phyloP scores from a whole-genome alignment of 805 yeast species.

The Candida tallmaniae region DNA sequence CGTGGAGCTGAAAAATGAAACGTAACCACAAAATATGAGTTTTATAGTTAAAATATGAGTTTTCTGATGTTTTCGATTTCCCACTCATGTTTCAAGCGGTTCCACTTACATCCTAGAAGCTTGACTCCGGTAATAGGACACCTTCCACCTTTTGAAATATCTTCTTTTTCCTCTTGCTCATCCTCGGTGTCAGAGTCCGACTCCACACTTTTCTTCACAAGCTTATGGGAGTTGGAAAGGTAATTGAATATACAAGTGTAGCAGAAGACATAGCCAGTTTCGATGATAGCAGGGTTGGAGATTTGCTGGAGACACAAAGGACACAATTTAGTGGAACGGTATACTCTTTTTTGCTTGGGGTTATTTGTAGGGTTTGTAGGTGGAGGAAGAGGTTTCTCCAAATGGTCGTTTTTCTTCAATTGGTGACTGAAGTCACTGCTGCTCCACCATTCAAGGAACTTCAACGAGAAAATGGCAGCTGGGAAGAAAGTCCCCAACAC shows the following conservation, averaged over 20 bases:
- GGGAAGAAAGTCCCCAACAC: conserved; percentile 61
- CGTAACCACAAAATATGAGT: neutral
- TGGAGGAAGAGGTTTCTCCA: conserved; percentile 48
- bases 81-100: conserved; percentile 57
- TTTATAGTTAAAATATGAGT: conserved; percentile 48
- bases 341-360: conserved; percentile 14
- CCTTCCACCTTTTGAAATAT: conserved; percentile 52
- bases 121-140: conserved; percentile 81
- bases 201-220: conserved; percentile 17
- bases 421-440: conserved; percentile 66
- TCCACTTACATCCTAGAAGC: conserved; percentile 67
- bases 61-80: conserved; percentile 71
- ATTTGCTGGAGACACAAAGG: conserved; percentile 65
- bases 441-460: conserved; percentile 93
- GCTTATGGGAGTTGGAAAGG: conserved; percentile 45
- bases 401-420: conserved; percentile 44
- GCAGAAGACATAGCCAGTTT: conserved; percentile 88
- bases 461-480: conserved; percentile 71
- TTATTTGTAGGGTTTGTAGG: conserved; percentile 17
- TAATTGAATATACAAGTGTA: conserved; percentile 77
- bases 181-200: conserved; percentile 13
- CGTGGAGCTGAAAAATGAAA: neutral
- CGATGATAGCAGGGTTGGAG: conserved; percentile 79
- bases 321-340: conserved; percentile 43
- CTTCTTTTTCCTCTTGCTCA: conserved; percentile 12